Base-by-base conservation (phyloP, 1,139 yeast genomes). In the Kurtzmaniella quercitrusa region DNA sequence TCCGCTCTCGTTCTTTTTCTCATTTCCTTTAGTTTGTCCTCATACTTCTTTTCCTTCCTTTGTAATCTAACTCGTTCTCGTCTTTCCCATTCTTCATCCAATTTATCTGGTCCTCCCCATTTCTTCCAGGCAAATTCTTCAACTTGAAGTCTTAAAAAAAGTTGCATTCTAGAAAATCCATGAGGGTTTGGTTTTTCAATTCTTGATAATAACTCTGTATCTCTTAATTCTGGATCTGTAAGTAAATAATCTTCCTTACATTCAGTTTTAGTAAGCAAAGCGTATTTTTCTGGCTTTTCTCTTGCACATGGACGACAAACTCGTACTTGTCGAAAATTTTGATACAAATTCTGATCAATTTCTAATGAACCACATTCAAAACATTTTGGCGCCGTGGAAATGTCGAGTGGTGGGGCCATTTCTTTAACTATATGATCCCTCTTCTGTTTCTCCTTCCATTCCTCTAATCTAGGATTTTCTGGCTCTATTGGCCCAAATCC, bases 121-220 rank as follows among this genome's bases (percentile, higher is more conserved):
- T 93, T 93, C 59, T 85, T 83, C 68, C 83, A 87, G 0, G 98
- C 96, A 65, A 77, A 87, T 55, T 84, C 89, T 60, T 94, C 98
- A 14, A 93, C 91, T 57, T 94, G 98, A 55, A 81, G 86, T 46
- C 98, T 70, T 41, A 93, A 65, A 62, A 83, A 94, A 44, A 94
- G 70, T 73, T 90, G 96, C 99, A 94, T 94, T 57, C 94, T 76
- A 42, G 91, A 85, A 63, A 81, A 94, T 39, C 94, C 90, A 63
- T 93, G 96, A 0, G 99, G 99, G 57, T 94, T 94, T 7, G 96
- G 91, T 54, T 91, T 87, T 52, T 90, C 96, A 48, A 91, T 69
- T 50, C 94, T 79, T 7, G 86, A 85, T 49, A 94, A 70, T 25
- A 90, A 64, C 2, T 66, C 70, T 3, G 63, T 65, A 60, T 94